A percentile compares a stretch with the other conserved stretches of the same genome.
phyloP scores from a whole-genome alignment of 2,329 filamentous ascomycete genomes.

The Sporothrix phasma region DNA sequence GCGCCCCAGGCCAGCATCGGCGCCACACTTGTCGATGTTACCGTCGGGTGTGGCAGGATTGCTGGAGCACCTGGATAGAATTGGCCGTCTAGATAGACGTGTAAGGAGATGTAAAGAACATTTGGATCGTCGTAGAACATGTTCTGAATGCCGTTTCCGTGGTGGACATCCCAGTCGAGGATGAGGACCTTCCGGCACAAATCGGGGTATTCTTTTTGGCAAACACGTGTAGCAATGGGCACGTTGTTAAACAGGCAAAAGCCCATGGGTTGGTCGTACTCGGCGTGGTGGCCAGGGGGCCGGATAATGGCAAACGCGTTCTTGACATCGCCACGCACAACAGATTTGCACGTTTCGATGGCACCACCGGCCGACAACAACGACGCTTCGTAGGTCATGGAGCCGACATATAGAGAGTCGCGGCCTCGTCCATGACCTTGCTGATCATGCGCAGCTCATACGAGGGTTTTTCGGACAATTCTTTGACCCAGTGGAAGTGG shows the following conservation, averaged over 20 bases:
- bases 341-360: conserved; percentile 91
- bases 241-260: conserved; percentile 99
- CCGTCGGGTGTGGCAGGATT: conserved; percentile 50
- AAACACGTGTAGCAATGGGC: conserved; percentile 80
- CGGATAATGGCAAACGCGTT: conserved; percentile 94
- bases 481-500: conserved; percentile 71
- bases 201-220: conserved; percentile 70
- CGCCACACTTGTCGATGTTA: conserved; percentile 49
- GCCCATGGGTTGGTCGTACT: conserved; percentile 74
- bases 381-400: conserved; percentile 70
- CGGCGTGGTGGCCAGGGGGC: conserved; percentile 90
- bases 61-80: conserved; percentile 71
- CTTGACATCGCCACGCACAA: conserved; percentile 72
- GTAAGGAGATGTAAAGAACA: conserved; percentile 88
- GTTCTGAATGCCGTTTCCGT: conserved; percentile 89
- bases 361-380: conserved; percentile 81
- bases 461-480: conserved; percentile 42
- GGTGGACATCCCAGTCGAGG: conserved; percentile 78
- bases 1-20: conserved; percentile 44
- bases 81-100: conserved; percentile 71
- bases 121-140: conserved; percentile 94
- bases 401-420: conserved; percentile 75
- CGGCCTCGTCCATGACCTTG: conserved; percentile 48
- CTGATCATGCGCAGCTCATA: conserved; percentile 61
- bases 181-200: conserved; percentile 82